Conservation (phyloP, 2,329 filamentous ascomycete species). For the Pseudocercospora cruenta region DNA sequence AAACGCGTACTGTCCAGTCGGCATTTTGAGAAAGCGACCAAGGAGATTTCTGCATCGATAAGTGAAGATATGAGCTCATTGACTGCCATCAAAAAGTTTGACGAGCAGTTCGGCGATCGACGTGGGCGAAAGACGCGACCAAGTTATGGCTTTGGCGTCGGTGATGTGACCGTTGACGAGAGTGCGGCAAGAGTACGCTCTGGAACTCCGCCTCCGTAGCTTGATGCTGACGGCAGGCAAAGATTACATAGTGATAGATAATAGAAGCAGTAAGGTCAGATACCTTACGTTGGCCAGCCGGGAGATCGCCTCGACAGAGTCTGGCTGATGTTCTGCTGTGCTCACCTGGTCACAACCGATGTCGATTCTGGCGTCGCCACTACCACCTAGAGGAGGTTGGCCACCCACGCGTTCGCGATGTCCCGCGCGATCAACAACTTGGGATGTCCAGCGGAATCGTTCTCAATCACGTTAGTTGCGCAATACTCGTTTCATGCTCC, state of each 20-base stretch:
- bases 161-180: slow-evolving; percentile 36
- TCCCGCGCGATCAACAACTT: not conserved
- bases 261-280: not conserved
- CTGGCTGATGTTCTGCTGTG: not conserved
- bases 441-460: not conserved
- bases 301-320: not conserved
- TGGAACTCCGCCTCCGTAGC: slow-evolving; percentile 18
- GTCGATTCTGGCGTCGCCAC: not conserved
- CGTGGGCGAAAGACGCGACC: slow-evolving; percentile 58
- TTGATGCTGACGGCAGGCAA: slow-evolving; percentile 1
- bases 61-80: slow-evolving; percentile 91
- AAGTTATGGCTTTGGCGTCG: slow-evolving; percentile 39
- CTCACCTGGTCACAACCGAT: not conserved
- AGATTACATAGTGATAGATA: not conserved
- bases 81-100: slow-evolving; percentile 87
- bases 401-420: not conserved
- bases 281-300: not conserved
- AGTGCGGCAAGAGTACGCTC: slow-evolving; percentile 36
- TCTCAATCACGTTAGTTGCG: not conserved
- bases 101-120: slow-evolving; percentile 89
- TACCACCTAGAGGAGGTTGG: not conserved
- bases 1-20: slow-evolving; percentile 65
- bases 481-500: too few species aligned
- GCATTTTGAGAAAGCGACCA: slow-evolving; percentile 85
- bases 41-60: slow-evolving; percentile 89